Percentiles rank a stretch among this genome's conserved stretches.
Conservation (phyloP, 106 monocot genomes). For the Hemerocallis citrina region DNA sequence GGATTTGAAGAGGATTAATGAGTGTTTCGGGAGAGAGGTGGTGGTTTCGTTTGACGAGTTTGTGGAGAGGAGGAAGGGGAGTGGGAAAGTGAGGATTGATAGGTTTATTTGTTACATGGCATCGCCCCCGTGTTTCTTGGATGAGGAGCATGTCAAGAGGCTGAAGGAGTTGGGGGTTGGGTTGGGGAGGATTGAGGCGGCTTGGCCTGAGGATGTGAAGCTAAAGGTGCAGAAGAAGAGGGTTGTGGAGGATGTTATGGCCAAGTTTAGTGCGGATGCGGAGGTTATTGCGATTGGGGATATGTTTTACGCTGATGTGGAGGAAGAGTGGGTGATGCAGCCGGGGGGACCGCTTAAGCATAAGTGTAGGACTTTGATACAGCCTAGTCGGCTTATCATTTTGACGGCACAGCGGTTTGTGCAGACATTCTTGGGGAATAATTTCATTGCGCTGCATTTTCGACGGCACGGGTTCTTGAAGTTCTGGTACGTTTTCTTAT, state of each 20-base stretch:
- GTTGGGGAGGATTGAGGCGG: slow-evolving; percentile 60
- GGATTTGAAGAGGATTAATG: slow-evolving; percentile 71
- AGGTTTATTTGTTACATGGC: slow-evolving; percentile 87
- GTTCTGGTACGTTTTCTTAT: slow-evolving; percentile 63
- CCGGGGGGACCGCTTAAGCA: slow-evolving; percentile 88
- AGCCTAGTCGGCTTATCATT: slow-evolving; percentile 61
- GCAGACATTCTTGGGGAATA: slow-evolving; percentile 93
- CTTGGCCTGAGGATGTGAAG: slow-evolving; percentile 93
- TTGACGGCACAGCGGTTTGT: slow-evolving; percentile 88
- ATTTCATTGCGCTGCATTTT: slow-evolving; percentile 88
- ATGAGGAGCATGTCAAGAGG: slow-evolving; percentile 81
- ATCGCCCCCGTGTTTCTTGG: slow-evolving; percentile 71
- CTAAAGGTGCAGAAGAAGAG: slow-evolving; percentile 65
- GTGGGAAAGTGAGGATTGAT: slow-evolving; percentile 58
- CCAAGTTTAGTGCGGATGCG: slow-evolving; percentile 61
- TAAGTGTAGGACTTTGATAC: slow-evolving; percentile 69
- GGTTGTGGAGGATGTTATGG: slow-evolving; percentile 45
- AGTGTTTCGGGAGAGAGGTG: slow-evolving; percentile 75
- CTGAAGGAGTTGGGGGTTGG: slow-evolving; percentile 63
- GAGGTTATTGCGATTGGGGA: slow-evolving; percentile 95
- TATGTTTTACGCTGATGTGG: slow-evolving; percentile 92
- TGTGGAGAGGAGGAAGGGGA: slow-evolving; percentile 36
- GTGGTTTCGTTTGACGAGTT: slow-evolving; percentile 74
- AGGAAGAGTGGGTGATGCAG: slow-evolving; percentile 92
- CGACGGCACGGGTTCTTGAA: slow-evolving; percentile 92